These are phyloP conservation scores for Choanephora cucurbitarum DNA, from an alignment of 371 early-diverging fungal species.

Conservation along the genomic window DNA sequence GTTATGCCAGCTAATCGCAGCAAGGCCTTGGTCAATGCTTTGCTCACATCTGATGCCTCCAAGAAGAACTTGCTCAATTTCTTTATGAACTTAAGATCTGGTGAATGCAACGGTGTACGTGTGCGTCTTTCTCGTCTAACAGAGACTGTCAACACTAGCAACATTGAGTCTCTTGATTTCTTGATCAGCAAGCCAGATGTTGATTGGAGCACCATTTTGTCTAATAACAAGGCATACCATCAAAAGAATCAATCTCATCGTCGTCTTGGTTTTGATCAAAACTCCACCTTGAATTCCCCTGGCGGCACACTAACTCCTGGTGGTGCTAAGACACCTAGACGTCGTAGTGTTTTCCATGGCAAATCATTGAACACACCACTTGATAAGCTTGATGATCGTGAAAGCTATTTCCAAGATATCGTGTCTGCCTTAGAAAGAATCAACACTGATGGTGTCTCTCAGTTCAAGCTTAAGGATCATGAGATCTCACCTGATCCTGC, in stretches of 20 bases:
- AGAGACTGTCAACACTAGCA: slow-evolving; percentile 79
- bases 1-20: slow-evolving; percentile 4
- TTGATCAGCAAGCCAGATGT: slow-evolving; percentile 70
- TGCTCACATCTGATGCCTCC: slow-evolving; percentile 34
- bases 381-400: slow-evolving; percentile 33
- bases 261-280: slow-evolving; percentile 53
- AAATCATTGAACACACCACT: slow-evolving; percentile 36
- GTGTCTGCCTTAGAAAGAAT: slow-evolving; percentile 34
- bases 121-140: slow-evolving; percentile 72
- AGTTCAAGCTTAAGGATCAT: slow-evolving; percentile 59
- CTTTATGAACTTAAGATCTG: slow-evolving; percentile 79
- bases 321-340: slow-evolving; percentile 47
- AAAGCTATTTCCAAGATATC: slow-evolving; percentile 48
- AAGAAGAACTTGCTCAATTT: slow-evolving; percentile 80
- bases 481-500: slow-evolving; percentile 25
- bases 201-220: slow-evolving; percentile 75
- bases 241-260: slow-evolving; percentile 37
- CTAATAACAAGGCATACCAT: slow-evolving; percentile 45
- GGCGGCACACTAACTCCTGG: slow-evolving; percentile 48
- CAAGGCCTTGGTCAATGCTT: slow-evolving; percentile 23
- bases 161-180: slow-evolving; percentile 87
- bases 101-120: slow-evolving; percentile 70
- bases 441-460: slow-evolving; percentile 21
- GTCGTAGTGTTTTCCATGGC: slow-evolving; percentile 50
- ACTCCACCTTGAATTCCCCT: slow-evolving; percentile 50